Base-by-base conservation (phyloP, 768 basidiomycete species). In the Lactifluus hygrophoroides region DNA sequence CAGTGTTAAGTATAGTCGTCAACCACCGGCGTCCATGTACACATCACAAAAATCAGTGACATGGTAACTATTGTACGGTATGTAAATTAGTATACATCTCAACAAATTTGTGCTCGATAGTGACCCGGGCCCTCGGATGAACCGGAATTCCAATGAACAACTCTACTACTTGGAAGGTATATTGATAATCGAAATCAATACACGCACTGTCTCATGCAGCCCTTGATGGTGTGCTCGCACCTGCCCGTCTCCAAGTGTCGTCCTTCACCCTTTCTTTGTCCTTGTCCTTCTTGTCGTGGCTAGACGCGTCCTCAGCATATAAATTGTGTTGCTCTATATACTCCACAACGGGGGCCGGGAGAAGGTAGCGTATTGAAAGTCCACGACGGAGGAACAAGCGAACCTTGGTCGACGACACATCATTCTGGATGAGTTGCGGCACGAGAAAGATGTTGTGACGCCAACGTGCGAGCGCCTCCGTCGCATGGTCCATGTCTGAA, bases 331-430 rank as follows among this genome's bases (percentile, higher is more conserved):
- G 78, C 69, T 93, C 86, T 73, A 98, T 99, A 69, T 99, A 99
- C 62, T 94, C 85, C 60, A 94, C 90, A 48, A 98, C 95, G 37
- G 84, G 81, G 51, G 86, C 80, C 10, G 96, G 96, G 50, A 97
- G 79, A 42, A 99, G 80, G 73, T 98, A 99, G 65, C 89, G 85
- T 64, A 88, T 83, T 32, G 86, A 89, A 30, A 92, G 79, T 11
- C 89, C 89, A 64, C 88, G 79, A 66, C 88, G 77, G 52, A 91
- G 75, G 74, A 90, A 88, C 30, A 90, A 70, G 34, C 88, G 85
- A 63, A 83, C 92, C 77, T 96, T 97, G 21, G 94, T 96, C 64
- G 90, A 93, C 7, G 92, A 94, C 45, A 97, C 94, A 69, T 97
- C 94, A 69, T 97, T 97, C 74, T 95, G 93, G 64, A 97, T 95